phyloP scores from a whole-genome alignment of 495 filamentous ascomycete genomes.

The Penicillium bialowiezense region DNA sequence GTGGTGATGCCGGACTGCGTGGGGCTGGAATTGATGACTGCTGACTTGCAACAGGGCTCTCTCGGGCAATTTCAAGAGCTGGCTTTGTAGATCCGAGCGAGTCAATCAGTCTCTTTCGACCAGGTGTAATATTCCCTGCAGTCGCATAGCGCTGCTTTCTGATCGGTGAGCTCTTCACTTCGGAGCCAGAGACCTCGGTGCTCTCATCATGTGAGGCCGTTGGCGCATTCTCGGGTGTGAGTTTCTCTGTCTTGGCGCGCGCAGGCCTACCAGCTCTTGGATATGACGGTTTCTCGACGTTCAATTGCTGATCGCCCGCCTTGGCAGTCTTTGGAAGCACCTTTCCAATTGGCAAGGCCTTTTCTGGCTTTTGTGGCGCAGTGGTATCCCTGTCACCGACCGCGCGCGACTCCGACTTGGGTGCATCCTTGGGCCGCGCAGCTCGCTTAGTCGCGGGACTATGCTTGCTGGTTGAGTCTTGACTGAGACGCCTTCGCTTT shows the following conservation, averaged over 20 bases:
- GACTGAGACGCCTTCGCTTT: conserved; percentile 17
- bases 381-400: neutral
- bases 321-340: neutral
- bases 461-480: neutral
- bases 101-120: conserved; percentile 37
- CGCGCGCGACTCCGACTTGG: neutral
- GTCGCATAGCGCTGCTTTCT: neutral
- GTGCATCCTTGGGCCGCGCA: neutral
- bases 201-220: neutral
- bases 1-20: conserved; percentile 7
- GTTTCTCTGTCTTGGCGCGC: neutral
- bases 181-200: neutral
- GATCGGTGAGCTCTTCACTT: neutral
- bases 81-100: conserved; percentile 21
- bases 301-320: neutral
- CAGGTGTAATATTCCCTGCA: conserved; percentile 12
- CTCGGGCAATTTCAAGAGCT: neutral
- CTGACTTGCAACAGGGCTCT: conserved; percentile 9
- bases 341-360: neutral
- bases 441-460: neutral
- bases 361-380: neutral
- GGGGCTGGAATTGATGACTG: conserved; percentile 1
- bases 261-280: neutral
- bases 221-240: neutral
- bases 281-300: neutral